phyloP scores from a whole-genome alignment of 1,139 yeast genomes.

The Pichiaceae sp. region DNA sequence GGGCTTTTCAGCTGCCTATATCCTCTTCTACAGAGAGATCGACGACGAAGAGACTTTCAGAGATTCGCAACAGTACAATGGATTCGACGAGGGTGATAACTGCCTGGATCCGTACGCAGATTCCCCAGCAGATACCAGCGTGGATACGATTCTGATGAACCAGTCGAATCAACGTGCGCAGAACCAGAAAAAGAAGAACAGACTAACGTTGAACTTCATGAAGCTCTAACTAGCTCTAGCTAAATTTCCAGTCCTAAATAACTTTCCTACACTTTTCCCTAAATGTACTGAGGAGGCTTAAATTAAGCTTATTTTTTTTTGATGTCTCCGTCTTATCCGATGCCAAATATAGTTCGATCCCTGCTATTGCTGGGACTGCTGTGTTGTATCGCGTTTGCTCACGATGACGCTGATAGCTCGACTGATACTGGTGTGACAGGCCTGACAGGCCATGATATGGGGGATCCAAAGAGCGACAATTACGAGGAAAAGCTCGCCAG shows the following conservation, averaged over 20 bases:
- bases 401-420: too few relatives aligned
- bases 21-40: constrained; percentile 61
- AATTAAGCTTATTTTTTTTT: not conserved
- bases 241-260: too few relatives aligned
- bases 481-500: constrained; percentile 9
- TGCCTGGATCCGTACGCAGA: constrained; percentile 2
- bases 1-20: constrained; percentile 87
- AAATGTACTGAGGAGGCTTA: not conserved
- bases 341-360: not conserved
- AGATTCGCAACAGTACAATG: constrained; percentile 19
- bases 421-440: too few relatives aligned
- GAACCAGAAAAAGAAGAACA: constrained; percentile 1
- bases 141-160: not conserved
- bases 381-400: not conserved
- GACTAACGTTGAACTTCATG: constrained; percentile 1
- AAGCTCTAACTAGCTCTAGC: not conserved
- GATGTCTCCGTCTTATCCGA: not conserved
- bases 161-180: not conserved
- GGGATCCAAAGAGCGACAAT: constrained; percentile 13
- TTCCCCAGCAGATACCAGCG: not conserved
- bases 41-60: constrained; percentile 21
- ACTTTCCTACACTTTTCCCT: not conserved
- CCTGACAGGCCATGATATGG: constrained; percentile 1
- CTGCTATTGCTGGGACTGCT: not conserved
- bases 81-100: constrained; percentile 16